Conservation (phyloP, 1,139 yeast genomes). For the Diutina neorugosa region DNA sequence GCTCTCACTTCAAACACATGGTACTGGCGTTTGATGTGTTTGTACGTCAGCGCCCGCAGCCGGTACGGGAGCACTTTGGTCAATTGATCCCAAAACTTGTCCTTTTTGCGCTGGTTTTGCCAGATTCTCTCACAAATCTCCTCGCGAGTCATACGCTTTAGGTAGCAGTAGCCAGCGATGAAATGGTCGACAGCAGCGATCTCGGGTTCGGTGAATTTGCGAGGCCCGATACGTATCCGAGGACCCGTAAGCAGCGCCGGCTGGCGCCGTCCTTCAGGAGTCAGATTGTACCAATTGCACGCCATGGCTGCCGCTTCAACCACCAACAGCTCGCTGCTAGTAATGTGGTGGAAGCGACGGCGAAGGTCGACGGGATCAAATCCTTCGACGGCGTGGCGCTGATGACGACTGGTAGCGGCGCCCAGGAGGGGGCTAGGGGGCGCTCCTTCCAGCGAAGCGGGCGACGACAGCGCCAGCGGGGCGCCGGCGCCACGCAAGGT, state of each 20-base stretch:
- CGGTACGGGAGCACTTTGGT: constrained; percentile 72
- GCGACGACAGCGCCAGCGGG: neutral
- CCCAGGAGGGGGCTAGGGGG: neutral
- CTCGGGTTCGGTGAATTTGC: constrained; percentile 51
- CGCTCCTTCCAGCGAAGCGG: neutral
- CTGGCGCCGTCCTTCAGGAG: neutral
- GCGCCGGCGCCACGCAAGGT: neutral
- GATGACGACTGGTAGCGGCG: neutral
- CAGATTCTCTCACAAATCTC: constrained; percentile 77
- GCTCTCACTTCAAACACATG: constrained; percentile 82
- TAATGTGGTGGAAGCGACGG: constrained; percentile 16
- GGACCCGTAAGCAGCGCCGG: constrained; percentile 15
- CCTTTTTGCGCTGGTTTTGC: constrained; percentile 76
- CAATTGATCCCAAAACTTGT: constrained; percentile 77
- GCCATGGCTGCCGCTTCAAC: constrained; percentile 26
- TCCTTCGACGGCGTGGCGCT: neutral
- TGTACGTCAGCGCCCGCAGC: constrained; percentile 79
- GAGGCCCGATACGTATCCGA: constrained; percentile 19
- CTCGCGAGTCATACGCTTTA: constrained; percentile 47
- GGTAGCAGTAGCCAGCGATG: constrained; percentile 52
- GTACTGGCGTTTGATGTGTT: constrained; percentile 82
- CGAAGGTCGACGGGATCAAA: neutral
- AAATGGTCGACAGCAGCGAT: constrained; percentile 60
- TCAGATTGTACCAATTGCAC: constrained; percentile 24
- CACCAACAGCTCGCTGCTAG: constrained; percentile 21